Conservation (phyloP, 2,329 filamentous ascomycete genomes). For the Juglanconis juglandina region DNA sequence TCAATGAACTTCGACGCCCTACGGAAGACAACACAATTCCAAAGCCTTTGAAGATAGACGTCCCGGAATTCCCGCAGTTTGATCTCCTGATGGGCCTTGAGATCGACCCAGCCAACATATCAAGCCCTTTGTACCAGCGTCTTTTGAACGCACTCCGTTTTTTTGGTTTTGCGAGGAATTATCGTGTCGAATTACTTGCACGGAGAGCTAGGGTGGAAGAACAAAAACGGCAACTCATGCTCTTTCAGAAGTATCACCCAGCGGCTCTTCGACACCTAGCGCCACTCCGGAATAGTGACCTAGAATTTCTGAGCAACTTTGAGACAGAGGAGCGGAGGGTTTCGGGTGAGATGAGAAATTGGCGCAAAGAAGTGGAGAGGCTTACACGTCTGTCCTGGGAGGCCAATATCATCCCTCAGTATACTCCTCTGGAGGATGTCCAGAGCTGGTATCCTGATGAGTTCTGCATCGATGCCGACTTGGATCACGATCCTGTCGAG, state of each 20-base stretch:
- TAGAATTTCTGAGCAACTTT: constrained; percentile 44
- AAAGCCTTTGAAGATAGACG: neutral
- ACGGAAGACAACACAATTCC: constrained; percentile 10
- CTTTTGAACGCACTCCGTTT: neutral
- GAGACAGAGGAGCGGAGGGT: constrained; percentile 33
- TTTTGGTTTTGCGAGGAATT: neutral
- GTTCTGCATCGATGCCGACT: constrained; percentile 35
- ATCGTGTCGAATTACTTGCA: neutral
- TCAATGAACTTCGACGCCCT: constrained; percentile 24
- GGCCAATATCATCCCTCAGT: constrained; percentile 40
- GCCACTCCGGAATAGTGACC: constrained; percentile 26
- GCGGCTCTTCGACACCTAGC: neutral
- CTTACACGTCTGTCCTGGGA: constrained; percentile 40
- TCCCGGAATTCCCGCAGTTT: neutral
- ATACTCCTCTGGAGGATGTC: constrained; percentile 36
- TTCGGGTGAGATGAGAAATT: constrained; percentile 29
- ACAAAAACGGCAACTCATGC: neutral
- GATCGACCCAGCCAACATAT: neutral
- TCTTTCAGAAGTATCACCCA: neutral
- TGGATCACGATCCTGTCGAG: neutral
- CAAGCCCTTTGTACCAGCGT: neutral
- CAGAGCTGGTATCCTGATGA: constrained; percentile 39
- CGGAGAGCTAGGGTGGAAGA: neutral
- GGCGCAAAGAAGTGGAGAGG: constrained; percentile 30
- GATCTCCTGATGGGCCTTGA: neutral